Percentiles rank a stretch among this genome's conserved stretches.
These are phyloP conservation scores for Yarrowia deformans DNA, from an alignment of 805 yeast species.

Conservation along the genomic window DNA sequence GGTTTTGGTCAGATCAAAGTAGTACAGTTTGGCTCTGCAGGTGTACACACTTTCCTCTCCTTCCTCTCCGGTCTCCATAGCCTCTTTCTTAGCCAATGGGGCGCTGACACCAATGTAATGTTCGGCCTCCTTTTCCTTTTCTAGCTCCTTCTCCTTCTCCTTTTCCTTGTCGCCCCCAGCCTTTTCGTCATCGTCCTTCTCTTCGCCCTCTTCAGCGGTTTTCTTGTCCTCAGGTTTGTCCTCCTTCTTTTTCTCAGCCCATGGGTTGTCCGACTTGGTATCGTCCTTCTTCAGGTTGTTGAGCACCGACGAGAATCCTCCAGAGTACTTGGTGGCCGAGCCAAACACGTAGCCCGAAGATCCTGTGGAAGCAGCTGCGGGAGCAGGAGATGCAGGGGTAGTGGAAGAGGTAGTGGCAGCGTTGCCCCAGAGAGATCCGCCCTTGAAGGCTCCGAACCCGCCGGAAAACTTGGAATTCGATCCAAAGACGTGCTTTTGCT, in stretches of 20 bases:
- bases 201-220: conserved; percentile 19
- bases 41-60: conserved; percentile 72
- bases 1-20: conserved; percentile 68
- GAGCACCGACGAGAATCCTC: conserved; percentile 32
- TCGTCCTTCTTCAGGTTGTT: conserved; percentile 29
- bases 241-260: conserved; percentile 40
- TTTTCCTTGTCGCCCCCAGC: conserved; percentile 43
- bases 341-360: conserved; percentile 30
- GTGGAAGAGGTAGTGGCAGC: conserved; percentile 2
- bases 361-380: not conserved
- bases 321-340: conserved; percentile 33
- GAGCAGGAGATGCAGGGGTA: conserved; percentile 10
- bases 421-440: conserved; percentile 29
- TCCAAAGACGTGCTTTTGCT: conserved; percentile 51
- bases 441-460: conserved; percentile 45
- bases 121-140: conserved; percentile 47
- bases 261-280: conserved; percentile 63
- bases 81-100: conserved; percentile 47
- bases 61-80: conserved; percentile 88
- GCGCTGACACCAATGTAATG: conserved; percentile 48
- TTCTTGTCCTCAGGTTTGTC: conserved; percentile 44
- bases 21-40: conserved; percentile 80
- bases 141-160: conserved; percentile 47
- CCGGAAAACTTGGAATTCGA: conserved; percentile 40
- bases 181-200: conserved; percentile 45